Percentiles rank a stretch among this genome's conserved stretches.
Conservation (phyloP, 164 flowering plant genomes). For the Vitis rupestris region DNA sequence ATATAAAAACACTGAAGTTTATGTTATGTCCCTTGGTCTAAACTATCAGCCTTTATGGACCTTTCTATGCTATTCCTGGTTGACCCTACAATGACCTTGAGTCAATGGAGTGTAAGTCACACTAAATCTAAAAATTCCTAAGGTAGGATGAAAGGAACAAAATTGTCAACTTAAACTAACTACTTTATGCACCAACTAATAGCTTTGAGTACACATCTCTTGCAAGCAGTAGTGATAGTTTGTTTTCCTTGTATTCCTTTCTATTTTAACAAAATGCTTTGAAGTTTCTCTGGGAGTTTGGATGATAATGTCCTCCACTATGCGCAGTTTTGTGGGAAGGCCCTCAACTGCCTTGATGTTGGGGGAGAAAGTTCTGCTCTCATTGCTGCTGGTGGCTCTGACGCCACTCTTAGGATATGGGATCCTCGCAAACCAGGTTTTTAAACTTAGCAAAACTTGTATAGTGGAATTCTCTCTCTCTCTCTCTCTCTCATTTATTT, state of each 20-base stretch:
- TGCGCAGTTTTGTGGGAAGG: slow-evolving; percentile 74
- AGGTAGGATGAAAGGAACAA: too few relatives aligned
- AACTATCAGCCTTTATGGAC: too few relatives aligned
- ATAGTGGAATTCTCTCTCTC: not conserved
- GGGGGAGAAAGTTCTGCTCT: slow-evolving; percentile 91
- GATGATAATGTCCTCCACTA: not conserved
- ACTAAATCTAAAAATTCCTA: too few relatives aligned
- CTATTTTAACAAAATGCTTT: not conserved
- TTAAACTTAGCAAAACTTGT: not conserved
- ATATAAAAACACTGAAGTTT: too few relatives aligned
- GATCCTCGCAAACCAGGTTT: slow-evolving; percentile 98
- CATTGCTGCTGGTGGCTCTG: slow-evolving; percentile 90
- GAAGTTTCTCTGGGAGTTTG: not conserved
- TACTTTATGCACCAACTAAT: too few relatives aligned
- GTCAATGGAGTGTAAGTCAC: too few relatives aligned
- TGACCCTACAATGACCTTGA: too few relatives aligned
- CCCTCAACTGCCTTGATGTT: slow-evolving; percentile 71
- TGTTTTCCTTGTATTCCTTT: not conserved
- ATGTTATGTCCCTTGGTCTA: too few relatives aligned
- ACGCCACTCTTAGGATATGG: slow-evolving; percentile 85
- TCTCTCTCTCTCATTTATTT: not conserved
- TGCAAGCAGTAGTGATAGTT: not conserved
- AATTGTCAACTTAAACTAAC: too few relatives aligned
- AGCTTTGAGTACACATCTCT: not conserved
- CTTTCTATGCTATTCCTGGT: too few relatives aligned